Base-by-base conservation (phyloP, 257 asterid genomes). In the Avicennia marina region DNA sequence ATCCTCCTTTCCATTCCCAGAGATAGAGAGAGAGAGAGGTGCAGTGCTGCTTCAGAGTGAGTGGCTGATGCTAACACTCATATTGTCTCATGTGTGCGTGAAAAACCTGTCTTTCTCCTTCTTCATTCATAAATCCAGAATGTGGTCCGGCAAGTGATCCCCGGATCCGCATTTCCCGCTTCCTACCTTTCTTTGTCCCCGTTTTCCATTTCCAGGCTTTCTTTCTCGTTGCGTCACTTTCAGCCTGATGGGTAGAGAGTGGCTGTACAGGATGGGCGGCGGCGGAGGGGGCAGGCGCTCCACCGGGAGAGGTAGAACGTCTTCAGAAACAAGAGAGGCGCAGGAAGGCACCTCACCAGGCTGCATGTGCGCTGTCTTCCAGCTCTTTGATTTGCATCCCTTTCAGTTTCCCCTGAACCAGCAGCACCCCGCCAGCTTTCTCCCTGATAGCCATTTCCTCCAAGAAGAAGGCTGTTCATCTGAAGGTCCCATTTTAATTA, bases 341-440 rank as follows among this genome's bases (percentile, higher is more conserved):
- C 12, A 0, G 1, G 62, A 48, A 2, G 72, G 11, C 12, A 20
- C 72, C 11, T 42, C 90, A 7, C 50, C 75, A 45, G 98, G 98
- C 1, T 90, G 98, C 88, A 87, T 87, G 91, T 81, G 85, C 56
- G 80, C 95, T 56, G 87, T 84, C 34, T 69, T 87, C 47, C 89
- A 90, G 33, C 73, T 90, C 70, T 85, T 87, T 49, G 93, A 85
- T 69, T 63, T 81, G 66, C 79, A 86, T 10, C 83, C 65, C 13
- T 70, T 80, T 26, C 85, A 75, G 41, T 25, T 78, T 4, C 71
- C 87, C 65, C 39, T 82, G 63, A 68, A 77, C 66, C 82, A 79
- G 18, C 85, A 76, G 7, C 67, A 67, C 13, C 45, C 70, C 5
- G 49, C 44, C 19, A 15, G 27, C 19, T 42, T 41, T 22, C 52